phyloP scores from a whole-genome alignment of 2,329 filamentous ascomycete genomes.

The Aspergillus sp. region DNA sequence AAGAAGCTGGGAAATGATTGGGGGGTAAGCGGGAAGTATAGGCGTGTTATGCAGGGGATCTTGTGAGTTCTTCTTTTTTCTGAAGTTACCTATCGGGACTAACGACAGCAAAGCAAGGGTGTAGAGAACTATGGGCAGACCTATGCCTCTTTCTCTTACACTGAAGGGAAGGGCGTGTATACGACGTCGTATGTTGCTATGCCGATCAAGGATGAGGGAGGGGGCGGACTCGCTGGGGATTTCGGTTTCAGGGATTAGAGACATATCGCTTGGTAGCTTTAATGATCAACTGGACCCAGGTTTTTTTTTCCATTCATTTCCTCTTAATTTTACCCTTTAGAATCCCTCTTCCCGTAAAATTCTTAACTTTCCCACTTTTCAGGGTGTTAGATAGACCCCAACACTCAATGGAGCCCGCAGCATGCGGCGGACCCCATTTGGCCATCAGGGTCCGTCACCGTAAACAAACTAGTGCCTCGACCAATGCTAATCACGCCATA shows the following conservation, averaged over 20 bases:
- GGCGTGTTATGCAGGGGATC: conserved; percentile 1
- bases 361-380: no score
- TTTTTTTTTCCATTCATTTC: no score
- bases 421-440: no score
- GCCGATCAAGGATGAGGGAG: conserved; percentile 2
- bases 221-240: neutral
- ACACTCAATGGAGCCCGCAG: no score
- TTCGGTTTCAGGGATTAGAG: conserved; percentile 1
- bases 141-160: conserved; percentile 5
- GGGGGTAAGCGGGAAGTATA: conserved; percentile 2
- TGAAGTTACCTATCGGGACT: neutral
- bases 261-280: neutral
- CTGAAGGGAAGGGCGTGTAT: conserved; percentile 5
- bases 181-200: conserved; percentile 6
- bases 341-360: no score
- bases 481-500: no score
- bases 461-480: no score
- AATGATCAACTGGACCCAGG: no score
- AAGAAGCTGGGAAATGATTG: conserved; percentile 7
- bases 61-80: neutral
- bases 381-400: no score
- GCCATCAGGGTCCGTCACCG: no score
- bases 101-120: neutral
- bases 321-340: no score
- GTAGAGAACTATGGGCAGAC: conserved; percentile 5